phyloP scores from a whole-genome alignment of 371 early-diverging fungal genomes.

The Lichtheimia ramosa region DNA sequence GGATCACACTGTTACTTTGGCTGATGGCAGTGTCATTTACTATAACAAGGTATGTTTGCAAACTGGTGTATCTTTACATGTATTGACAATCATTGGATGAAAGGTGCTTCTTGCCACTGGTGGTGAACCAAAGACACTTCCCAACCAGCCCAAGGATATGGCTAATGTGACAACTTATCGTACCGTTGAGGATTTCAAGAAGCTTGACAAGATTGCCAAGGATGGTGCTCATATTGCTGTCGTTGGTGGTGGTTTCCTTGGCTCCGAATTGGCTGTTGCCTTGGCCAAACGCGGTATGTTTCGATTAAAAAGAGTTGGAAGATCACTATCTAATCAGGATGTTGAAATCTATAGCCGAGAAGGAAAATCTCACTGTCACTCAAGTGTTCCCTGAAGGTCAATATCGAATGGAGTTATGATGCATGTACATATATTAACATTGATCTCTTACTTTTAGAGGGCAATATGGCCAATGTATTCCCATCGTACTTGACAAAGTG shows the following conservation, averaged over 20 bases:
- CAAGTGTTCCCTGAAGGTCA: constrained; percentile 73
- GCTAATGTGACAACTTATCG: constrained; percentile 65
- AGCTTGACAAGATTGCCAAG: constrained; percentile 54
- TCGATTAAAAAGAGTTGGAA: background rate
- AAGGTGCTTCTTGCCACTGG: constrained; percentile 74
- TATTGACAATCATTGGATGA: too few relatives aligned
- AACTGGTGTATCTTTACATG: background rate
- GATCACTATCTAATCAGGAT: background rate
- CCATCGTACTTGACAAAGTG: constrained; percentile 71
- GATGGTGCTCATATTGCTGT: constrained; percentile 60
- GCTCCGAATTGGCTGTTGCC: constrained; percentile 72
- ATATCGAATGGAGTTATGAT: background rate
- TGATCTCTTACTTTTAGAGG: constrained; percentile 28
- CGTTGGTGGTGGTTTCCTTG: constrained; percentile 79
- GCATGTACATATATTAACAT: background rate
- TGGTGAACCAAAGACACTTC: constrained; percentile 62
- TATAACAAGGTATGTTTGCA: constrained; percentile 55
- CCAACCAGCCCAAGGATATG: constrained; percentile 31
- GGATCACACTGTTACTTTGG: constrained; percentile 58
- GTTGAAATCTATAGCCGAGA: constrained; percentile 32
- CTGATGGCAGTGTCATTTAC: constrained; percentile 57
- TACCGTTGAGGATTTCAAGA: constrained; percentile 62
- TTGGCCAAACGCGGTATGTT: constrained; percentile 56
- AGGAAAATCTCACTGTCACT: constrained; percentile 57
- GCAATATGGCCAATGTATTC: constrained; percentile 75